Evolutionary conservation across 2,329 filamentous ascomycete genomes (phyloP).

Genomic region (Fusarium sp.): DNA sequence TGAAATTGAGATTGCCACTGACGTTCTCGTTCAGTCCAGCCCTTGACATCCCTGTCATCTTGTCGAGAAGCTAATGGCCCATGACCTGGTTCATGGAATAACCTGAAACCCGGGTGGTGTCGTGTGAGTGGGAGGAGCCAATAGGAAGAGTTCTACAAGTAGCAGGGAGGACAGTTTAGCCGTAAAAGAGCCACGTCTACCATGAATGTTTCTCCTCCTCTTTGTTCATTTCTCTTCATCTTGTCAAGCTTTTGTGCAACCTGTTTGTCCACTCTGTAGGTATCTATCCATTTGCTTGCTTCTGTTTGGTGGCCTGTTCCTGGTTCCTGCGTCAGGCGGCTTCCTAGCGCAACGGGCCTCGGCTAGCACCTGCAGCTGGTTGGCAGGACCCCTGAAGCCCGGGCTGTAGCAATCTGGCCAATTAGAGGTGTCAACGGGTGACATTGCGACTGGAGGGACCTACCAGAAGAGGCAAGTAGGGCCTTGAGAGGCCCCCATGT

Average conservation of each 20-base stretch:
- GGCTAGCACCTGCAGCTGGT: constrained; percentile 31
- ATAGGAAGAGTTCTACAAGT: not conserved
- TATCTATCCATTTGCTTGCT: not conserved
- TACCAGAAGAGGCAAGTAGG: constrained; percentile 26
- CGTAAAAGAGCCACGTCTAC: not conserved
- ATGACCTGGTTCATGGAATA: constrained; percentile 31
- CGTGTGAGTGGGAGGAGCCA: constrained; percentile 1
- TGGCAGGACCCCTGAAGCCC: constrained; percentile 20
- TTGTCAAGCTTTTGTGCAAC: not conserved
- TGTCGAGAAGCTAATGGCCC: constrained; percentile 16
- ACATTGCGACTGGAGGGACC: constrained; percentile 23
- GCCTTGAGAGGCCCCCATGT: not conserved
- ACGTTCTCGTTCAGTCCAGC: constrained; percentile 17
- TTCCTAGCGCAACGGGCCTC: constrained; percentile 36
- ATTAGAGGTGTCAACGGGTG: constrained; percentile 14
- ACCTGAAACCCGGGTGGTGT: constrained; percentile 33
- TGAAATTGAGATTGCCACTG: constrained; percentile 40
- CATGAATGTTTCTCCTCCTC: not conserved
- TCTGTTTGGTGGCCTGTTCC: constrained; percentile 18
- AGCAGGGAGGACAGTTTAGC: not conserved
- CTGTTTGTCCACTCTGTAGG: not conserved
- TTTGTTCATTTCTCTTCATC: not conserved
- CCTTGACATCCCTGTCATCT: constrained; percentile 12
- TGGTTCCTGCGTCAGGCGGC: constrained; percentile 42
- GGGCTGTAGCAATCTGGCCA: constrained; percentile 8